Evolutionary conservation across 352 stramenopile species (phyloP).

Genomic region (Ophiocytium majus): DNA sequence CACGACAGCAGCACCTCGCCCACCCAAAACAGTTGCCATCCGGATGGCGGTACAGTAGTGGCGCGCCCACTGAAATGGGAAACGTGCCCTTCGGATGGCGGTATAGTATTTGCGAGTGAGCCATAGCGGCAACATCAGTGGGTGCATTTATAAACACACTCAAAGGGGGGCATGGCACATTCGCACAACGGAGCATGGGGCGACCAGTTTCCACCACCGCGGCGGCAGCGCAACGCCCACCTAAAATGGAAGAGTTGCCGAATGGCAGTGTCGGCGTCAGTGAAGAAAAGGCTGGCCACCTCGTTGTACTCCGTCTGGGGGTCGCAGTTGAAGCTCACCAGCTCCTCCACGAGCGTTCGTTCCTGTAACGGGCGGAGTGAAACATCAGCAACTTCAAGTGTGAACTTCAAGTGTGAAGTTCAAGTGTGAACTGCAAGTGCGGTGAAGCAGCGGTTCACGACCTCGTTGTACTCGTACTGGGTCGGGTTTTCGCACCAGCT

Average conservation of each 20-base stretch:
- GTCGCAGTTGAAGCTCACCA: slow-evolving; percentile 88
- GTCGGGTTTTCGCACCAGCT: slow-evolving; percentile 83
- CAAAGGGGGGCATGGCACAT: background rate
- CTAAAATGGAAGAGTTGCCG: slow-evolving; percentile 87
- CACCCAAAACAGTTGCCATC: too few species aligned
- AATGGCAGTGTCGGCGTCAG: slow-evolving; percentile 87
- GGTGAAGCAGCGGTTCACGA: slow-evolving; percentile 91
- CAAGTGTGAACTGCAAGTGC: too few species aligned
- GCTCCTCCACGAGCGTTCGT: slow-evolving; percentile 65
- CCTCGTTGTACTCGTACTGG: slow-evolving; percentile 87
- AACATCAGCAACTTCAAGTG: too few species aligned
- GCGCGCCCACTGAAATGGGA: background rate
- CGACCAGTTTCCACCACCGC: background rate
- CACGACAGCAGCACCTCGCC: too few species aligned
- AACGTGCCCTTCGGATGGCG: background rate
- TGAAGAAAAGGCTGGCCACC: slow-evolving; percentile 90
- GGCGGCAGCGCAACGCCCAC: slow-evolving; percentile 61
- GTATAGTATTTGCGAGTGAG: slow-evolving; percentile 47
- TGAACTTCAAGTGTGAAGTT: too few species aligned
- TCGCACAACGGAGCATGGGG: background rate
- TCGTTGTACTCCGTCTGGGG: slow-evolving; percentile 88
- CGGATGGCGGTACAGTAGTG: too few species aligned
- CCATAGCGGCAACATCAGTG: slow-evolving; percentile 37
- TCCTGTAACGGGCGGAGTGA: too few species aligned
- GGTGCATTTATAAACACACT: background rate